A percentile compares a stretch with the other conserved stretches of the same genome.
These are phyloP conservation scores for Diplodia intermedia DNA, from an alignment of 2,329 filamentous ascomycete species.

Conservation along the genomic window DNA sequence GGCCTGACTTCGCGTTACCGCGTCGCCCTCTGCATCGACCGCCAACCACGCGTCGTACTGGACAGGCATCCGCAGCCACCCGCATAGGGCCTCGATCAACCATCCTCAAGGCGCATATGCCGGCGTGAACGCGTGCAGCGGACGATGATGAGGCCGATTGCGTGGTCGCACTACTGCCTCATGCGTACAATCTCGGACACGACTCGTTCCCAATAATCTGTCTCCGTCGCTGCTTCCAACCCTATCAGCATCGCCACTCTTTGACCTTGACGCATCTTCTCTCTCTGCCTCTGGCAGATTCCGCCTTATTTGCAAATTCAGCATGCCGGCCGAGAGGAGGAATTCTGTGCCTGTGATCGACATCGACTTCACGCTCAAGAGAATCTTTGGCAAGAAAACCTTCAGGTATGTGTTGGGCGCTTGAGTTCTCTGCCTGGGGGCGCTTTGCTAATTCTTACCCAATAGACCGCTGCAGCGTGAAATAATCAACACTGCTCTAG, in stretches of 20 bases:
- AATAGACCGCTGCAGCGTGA: conserved; percentile 81
- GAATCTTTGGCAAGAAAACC: conserved; percentile 74
- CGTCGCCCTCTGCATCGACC: neutral
- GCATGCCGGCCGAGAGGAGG: conserved; percentile 45
- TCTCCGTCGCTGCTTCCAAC: neutral
- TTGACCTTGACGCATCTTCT: neutral
- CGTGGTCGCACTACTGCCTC: neutral
- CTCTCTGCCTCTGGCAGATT: neutral
- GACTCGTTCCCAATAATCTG: neutral
- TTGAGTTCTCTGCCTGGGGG: neutral
- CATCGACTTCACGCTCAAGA: conserved; percentile 75
- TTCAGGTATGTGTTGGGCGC: conserved; percentile 66
- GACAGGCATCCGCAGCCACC: neutral
- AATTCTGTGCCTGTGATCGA: conserved; percentile 54
- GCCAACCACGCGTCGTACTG: neutral
- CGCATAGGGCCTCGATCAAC: neutral
- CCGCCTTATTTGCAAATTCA: neutral
- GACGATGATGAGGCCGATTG: neutral
- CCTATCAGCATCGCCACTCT: neutral
- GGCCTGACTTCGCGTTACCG: conserved; percentile 12
- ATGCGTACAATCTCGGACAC: neutral
- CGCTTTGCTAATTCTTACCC: neutral
- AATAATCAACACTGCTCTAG: conserved; percentile 81
- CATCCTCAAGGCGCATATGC: neutral
- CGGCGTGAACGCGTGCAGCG: neutral